A percentile compares a stretch with the other conserved stretches of the same genome.
Conservation (phyloP, 352 stramenopile genomes). For the Pythium diclinum region DNA sequence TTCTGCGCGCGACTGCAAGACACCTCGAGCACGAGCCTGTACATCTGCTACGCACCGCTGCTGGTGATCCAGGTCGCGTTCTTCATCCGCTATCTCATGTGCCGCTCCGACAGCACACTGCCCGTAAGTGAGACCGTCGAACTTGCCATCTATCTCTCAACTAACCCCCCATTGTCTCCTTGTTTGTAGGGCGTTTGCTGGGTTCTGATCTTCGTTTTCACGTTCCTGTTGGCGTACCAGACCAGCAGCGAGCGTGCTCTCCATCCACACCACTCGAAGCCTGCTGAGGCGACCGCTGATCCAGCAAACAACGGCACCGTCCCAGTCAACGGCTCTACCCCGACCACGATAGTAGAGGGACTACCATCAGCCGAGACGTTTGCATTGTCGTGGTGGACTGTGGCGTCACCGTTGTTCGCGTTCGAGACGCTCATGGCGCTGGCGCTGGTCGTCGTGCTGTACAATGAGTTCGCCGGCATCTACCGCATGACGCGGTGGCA, state of each 20-base stretch:
- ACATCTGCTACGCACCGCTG: slow-evolving; percentile 75
- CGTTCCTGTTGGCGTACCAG: slow-evolving; percentile 71
- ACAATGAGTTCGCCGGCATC: slow-evolving; percentile 72
- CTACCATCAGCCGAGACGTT: slow-evolving; percentile 15
- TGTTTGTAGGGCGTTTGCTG: slow-evolving; percentile 60
- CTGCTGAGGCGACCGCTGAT: neutral
- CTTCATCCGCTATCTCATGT: slow-evolving; percentile 79
- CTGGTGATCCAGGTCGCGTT: slow-evolving; percentile 82
- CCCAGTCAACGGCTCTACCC: neutral
- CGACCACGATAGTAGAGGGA: neutral
- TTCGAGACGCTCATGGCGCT: slow-evolving; percentile 61
- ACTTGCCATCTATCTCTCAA: neutral
- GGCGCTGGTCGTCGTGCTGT: slow-evolving; percentile 62
- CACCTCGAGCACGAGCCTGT: slow-evolving; percentile 50
- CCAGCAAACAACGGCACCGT: neutral
- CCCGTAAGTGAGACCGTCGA: slow-evolving; percentile 39
- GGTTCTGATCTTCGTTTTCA: slow-evolving; percentile 79
- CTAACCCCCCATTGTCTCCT: slow-evolving; percentile 3
- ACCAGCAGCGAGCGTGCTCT: slow-evolving; percentile 47
- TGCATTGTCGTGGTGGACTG: slow-evolving; percentile 70
- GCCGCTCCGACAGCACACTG: slow-evolving; percentile 68
- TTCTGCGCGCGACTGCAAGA: slow-evolving; percentile 75
- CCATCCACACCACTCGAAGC: slow-evolving; percentile 17
- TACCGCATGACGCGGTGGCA: slow-evolving; percentile 78
- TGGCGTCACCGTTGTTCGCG: slow-evolving; percentile 60